phyloP scores from a whole-genome alignment of 352 stramenopile genomes.

The Globisporangium parvum region DNA sequence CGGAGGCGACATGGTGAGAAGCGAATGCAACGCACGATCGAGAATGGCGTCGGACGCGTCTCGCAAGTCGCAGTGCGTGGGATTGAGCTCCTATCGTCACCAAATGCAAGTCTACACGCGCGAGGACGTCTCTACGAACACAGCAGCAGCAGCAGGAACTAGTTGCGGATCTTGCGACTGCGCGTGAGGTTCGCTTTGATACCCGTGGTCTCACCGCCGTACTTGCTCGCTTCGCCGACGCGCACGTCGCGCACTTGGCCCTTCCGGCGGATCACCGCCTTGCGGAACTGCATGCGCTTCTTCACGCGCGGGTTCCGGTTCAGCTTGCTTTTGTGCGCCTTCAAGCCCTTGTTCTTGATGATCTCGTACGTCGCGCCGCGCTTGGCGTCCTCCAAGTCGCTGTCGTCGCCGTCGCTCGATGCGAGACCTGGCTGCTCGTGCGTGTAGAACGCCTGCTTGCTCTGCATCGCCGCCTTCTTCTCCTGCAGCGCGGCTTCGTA shows the following conservation, averaged over 20 bases:
- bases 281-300: constrained; percentile 97
- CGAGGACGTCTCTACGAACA: too few relatives aligned
- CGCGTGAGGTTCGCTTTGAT: constrained; percentile 87
- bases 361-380: constrained; percentile 93
- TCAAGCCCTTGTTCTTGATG: constrained; percentile 98
- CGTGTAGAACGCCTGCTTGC: constrained; percentile 78
- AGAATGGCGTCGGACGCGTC: too few relatives aligned
- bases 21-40: too few relatives aligned
- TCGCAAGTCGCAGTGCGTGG: too few relatives aligned
- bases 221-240: constrained; percentile 78
- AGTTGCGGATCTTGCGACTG: constrained; percentile 89
- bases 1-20: too few relatives aligned
- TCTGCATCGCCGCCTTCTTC: constrained; percentile 46
- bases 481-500: constrained; percentile 56
- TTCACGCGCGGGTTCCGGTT: constrained; percentile 99
- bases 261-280: constrained; percentile 96
- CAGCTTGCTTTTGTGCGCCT: constrained; percentile 97
- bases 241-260: constrained; percentile 94
- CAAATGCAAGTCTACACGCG: too few relatives aligned
- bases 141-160: constrained; percentile 6
- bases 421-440: constrained; percentile 49
- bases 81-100: background rate
- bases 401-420: constrained; percentile 55
- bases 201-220: constrained; percentile 85
- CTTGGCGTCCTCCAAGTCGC: constrained; percentile 80